Evolutionary conservation across 306 rosid species (phyloP).

Genomic region (Cucumis cinereus): DNA sequence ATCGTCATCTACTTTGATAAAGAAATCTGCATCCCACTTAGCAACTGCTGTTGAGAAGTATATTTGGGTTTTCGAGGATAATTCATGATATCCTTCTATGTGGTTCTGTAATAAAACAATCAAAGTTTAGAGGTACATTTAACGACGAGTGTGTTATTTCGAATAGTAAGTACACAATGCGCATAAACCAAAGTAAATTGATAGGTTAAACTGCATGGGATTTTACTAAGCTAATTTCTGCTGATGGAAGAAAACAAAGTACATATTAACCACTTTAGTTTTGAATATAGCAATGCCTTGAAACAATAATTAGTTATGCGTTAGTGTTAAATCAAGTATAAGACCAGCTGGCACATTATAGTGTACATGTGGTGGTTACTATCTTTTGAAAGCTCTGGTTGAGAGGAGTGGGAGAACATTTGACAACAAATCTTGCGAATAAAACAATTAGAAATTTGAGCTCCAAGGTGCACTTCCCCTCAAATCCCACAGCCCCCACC

Average conservation of each 20-base stretch:
- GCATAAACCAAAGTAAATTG: neutral
- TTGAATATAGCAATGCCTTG: neutral
- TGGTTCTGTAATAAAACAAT: constrained; percentile 32
- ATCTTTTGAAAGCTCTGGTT: neutral
- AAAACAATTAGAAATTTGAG: neutral
- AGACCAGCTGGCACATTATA: neutral
- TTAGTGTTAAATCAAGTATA: neutral
- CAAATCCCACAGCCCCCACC: too few relatives aligned
- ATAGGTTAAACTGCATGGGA: neutral
- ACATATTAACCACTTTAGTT: neutral
- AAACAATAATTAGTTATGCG: neutral
- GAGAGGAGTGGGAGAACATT: neutral
- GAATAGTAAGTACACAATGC: neutral
- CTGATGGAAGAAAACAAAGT: neutral
- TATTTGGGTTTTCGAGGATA: constrained; percentile 43
- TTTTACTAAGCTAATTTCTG: neutral
- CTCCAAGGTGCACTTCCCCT: neutral
- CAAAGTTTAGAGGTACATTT: neutral
- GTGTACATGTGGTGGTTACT: neutral
- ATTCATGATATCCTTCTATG: constrained; percentile 47
- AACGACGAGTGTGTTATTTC: neutral
- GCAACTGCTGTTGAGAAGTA: constrained; percentile 41
- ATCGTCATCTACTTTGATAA: constrained; percentile 53
- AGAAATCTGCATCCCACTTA: constrained; percentile 57
- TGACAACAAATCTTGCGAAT: neutral